Conservation (phyloP, 257 asterid genomes). For the Solanum corneliomulleri region DNA sequence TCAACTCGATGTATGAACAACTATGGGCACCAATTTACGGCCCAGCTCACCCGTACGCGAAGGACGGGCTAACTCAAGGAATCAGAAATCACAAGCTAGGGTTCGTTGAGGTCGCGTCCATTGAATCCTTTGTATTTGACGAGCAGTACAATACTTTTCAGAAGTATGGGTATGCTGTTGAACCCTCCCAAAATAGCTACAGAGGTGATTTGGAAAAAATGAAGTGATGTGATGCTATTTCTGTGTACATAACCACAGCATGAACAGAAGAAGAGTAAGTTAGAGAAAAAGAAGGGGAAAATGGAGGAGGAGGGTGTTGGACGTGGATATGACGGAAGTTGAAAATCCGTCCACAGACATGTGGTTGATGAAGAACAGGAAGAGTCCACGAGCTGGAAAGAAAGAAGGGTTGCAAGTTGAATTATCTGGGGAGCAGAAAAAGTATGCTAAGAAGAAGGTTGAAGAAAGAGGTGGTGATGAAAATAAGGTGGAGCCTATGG, state of each 20-base stretch:
- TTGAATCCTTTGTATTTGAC: conserved; percentile 74
- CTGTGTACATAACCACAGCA: conserved; percentile 64
- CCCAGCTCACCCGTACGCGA: not conserved
- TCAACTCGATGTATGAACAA: not conserved
- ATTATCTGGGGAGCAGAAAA: conserved; percentile 91
- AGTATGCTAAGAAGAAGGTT: conserved; percentile 87
- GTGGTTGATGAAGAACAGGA: conserved; percentile 82
- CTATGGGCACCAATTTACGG: not conserved
- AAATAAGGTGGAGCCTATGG: conserved; percentile 41
- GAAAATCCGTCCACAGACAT: conserved; percentile 68
- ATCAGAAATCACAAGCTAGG: not conserved
- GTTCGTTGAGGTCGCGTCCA: conserved; percentile 71
- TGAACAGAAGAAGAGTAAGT: conserved; percentile 72
- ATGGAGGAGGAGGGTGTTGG: conserved; percentile 42
- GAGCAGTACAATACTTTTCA: conserved; percentile 93
- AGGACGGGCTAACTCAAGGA: not conserved
- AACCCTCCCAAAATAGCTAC: conserved; percentile 57
- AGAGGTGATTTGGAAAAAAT: conserved; percentile 69
- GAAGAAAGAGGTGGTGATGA: conserved; percentile 71
- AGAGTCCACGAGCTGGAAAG: conserved; percentile 95
- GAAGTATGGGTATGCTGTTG: conserved; percentile 87
- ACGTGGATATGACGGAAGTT: conserved; percentile 35
- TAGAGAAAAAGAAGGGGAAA: conserved; percentile 77
- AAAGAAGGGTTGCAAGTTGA: conserved; percentile 62
- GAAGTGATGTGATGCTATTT: conserved; percentile 39